These are phyloP conservation scores for Phytophthora pisi DNA, from an alignment of 352 stramenopile species.

Conservation along the genomic window DNA sequence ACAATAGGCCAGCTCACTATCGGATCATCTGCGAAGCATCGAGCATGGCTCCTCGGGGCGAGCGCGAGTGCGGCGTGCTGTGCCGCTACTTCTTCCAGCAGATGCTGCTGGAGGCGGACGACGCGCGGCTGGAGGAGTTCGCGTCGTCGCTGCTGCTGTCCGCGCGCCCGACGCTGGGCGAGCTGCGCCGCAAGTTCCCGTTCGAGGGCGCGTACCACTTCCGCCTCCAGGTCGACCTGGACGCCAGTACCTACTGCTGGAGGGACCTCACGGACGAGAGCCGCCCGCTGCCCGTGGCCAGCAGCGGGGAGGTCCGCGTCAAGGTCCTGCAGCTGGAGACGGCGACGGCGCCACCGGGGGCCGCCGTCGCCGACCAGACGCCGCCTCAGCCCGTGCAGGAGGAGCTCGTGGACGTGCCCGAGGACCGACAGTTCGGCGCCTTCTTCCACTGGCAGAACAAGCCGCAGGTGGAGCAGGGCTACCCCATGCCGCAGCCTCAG, in stretches of 20 bases:
- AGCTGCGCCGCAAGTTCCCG: constrained; percentile 75
- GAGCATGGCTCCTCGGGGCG: too few species aligned
- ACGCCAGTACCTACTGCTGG: constrained; percentile 66
- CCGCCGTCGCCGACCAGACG: constrained; percentile 5
- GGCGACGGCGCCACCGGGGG: too few species aligned
- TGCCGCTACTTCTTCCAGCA: constrained; percentile 88
- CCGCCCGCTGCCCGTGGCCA: constrained; percentile 44
- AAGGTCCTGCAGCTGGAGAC: constrained; percentile 80
- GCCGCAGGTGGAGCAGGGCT: constrained; percentile 12
- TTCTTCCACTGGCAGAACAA: constrained; percentile 66
- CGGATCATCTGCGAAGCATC: too few species aligned
- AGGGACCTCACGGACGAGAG: constrained; percentile 68
- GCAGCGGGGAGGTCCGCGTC: constrained; percentile 56
- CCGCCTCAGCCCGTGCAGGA: constrained; percentile 15
- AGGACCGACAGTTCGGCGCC: constrained; percentile 67
- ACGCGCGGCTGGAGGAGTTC: constrained; percentile 45
- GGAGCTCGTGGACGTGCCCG: constrained; percentile 57
- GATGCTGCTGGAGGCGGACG: constrained; percentile 62
- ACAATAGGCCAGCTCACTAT: too few species aligned
- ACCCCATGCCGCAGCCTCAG: constrained; percentile 19
- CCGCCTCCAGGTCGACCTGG: constrained; percentile 57
- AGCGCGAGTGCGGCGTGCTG: constrained; percentile 52
- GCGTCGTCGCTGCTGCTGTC: constrained; percentile 76
- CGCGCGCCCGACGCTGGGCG: constrained; percentile 55
- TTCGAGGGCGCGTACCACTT: constrained; percentile 84